Evolutionary conservation across 1,284 basidiomycete species (phyloP), one percentile per base, ranked within the genome.

Genomic region (Abortiporus biennis): DNA sequence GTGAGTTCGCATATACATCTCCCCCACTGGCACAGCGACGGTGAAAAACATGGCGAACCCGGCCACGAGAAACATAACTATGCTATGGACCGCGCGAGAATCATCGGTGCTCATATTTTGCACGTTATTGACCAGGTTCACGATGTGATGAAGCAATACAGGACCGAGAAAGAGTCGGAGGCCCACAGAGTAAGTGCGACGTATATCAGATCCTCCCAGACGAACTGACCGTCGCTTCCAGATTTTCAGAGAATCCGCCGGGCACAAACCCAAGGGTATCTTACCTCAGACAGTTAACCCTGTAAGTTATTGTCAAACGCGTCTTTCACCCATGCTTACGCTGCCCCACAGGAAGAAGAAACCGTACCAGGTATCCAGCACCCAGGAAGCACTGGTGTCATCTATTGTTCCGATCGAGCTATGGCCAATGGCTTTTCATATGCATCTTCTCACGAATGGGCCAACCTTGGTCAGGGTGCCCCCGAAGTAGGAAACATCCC

Each of bases 401-500:
- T 94, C 57, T 92, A 92, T 61, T 92, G 87, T 64, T 91, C 85
- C 4, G 90, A 90, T 59, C 80, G 84, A 49, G 86, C 86, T 21
- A 88, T 89, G 70, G 89, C 89, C 11, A 93, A 92, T 59, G 91
- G 91, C 13, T 93, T 89, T 69, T 83, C 69, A 51, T 88, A 88
- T 56, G 77, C 81, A 42, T 68, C 72, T 54, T 78, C 78, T 23
- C 82, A 87, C 54, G 81, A 85, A 48, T 93, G 91, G 91, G 76
- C 86, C 3, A 92, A 92, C 57, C 65, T 82, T 23, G 80, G 78
- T n/a, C 89, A 92, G 64, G 91, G 92, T 42, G 92, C 90, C 4
- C 92, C 92, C 2, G 92, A 94, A 62, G 83, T 87, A 6, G 92
- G 92, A 0, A 77, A 79, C 8, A 82, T 97, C 46, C 88, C 88